These are phyloP conservation scores for Fraxinus ornus DNA, from an alignment of 305 asterid species.

Conservation along the genomic window DNA sequence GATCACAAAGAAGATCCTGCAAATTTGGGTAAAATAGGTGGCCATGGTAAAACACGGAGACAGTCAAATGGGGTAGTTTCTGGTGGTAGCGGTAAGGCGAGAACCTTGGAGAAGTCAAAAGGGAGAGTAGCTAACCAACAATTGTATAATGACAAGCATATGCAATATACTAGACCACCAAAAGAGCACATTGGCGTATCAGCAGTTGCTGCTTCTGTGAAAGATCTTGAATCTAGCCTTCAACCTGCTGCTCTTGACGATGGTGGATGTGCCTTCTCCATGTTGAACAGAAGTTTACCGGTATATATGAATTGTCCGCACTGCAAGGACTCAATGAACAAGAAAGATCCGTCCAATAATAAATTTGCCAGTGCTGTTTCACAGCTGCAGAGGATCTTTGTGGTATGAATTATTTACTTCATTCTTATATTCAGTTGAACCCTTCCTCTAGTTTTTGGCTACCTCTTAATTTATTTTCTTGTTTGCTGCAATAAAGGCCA, in stretches of 20 bases:
- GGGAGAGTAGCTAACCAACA: constrained; percentile 49
- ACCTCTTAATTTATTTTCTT: not conserved
- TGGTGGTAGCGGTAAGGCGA: constrained; percentile 42
- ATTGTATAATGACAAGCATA: constrained; percentile 37
- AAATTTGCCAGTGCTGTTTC: constrained; percentile 79
- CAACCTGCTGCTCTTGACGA: constrained; percentile 47
- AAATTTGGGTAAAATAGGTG: constrained; percentile 52
- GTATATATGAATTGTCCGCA: constrained; percentile 92
- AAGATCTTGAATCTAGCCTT: constrained; percentile 47
- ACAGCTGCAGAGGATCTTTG: constrained; percentile 91
- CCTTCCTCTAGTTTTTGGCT: not conserved
- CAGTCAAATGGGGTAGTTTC: constrained; percentile 55
- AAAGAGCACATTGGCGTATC: constrained; percentile 40
- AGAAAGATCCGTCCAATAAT: constrained; percentile 41
- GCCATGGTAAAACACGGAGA: constrained; percentile 57
- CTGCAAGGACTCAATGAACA: constrained; percentile 51
- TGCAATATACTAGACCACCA: constrained; percentile 41
- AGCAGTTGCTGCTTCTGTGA: constrained; percentile 30
- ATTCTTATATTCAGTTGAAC: not conserved
- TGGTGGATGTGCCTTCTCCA: constrained; percentile 48
- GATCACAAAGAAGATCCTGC: constrained; percentile 48
- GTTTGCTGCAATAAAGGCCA: not conserved
- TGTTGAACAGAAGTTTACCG: constrained; percentile 70
- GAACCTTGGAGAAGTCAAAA: constrained; percentile 56
- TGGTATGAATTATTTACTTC: constrained; percentile 47